Conservation (phyloP, 2,329 filamentous ascomycete species). For the Leptodontidium sp. region DNA sequence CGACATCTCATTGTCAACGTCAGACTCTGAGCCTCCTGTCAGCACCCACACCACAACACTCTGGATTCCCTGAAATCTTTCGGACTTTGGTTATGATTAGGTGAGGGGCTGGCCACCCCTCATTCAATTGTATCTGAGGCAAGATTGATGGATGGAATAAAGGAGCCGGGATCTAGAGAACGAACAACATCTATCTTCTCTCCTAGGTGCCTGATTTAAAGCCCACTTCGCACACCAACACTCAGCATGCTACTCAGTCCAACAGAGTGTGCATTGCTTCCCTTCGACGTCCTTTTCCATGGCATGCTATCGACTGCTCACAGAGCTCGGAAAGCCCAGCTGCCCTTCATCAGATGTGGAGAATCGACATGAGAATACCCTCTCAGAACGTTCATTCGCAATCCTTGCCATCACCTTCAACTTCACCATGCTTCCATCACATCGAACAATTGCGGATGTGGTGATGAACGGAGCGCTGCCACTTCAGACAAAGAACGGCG, state of each 20-base stretch:
- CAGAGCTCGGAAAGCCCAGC: background rate
- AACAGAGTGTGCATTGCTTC: background rate
- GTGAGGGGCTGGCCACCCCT: conserved; percentile 12
- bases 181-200: background rate
- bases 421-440: background rate
- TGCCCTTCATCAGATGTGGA: background rate
- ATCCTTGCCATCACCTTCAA: background rate
- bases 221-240: background rate
- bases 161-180: conserved; percentile 3
- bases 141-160: background rate
- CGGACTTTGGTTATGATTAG: conserved; percentile 2
- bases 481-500: background rate
- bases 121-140: background rate
- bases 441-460: background rate
- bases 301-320: background rate
- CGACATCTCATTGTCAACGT: background rate
- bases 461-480: background rate
- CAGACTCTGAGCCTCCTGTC: background rate
- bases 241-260: background rate
- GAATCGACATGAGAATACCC: background rate
- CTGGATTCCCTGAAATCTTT: background rate
- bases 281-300: background rate
- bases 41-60: background rate
- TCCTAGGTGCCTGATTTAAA: background rate
- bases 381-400: background rate